A percentile compares a stretch with the other conserved stretches of the same genome.
These are phyloP conservation scores for Vigna angularis DNA, from an alignment of 306 rosid species.

Conservation along the genomic window DNA sequence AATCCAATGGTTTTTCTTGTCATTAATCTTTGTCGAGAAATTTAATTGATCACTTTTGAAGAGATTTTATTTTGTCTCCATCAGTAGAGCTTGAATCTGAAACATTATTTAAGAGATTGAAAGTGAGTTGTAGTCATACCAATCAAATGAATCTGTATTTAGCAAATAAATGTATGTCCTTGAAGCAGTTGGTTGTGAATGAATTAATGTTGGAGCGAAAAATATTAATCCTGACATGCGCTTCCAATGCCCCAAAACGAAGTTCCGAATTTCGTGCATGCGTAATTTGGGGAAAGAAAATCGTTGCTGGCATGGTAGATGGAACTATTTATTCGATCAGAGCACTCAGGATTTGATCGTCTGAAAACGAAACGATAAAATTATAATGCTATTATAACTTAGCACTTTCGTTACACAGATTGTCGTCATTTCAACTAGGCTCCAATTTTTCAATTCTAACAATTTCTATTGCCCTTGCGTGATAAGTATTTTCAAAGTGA, in stretches of 20 bases:
- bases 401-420: background rate
- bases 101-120: too few species aligned
- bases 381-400: background rate
- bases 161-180: background rate
- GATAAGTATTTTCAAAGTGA: background rate
- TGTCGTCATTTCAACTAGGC: conserved; percentile 6
- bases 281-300: conserved; percentile 9
- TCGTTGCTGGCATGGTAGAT: background rate
- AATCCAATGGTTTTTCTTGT: too few species aligned
- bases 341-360: background rate
- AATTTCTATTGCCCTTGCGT: background rate
- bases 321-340: too few species aligned
- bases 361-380: background rate
- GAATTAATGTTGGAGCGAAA: background rate
- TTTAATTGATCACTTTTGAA: too few species aligned
- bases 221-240: background rate
- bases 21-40: too few species aligned
- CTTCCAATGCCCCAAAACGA: background rate
- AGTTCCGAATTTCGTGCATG: background rate
- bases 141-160: background rate
- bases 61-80: too few species aligned
- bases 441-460: background rate
- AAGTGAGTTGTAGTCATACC: too few species aligned
- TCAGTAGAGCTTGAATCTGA: too few species aligned
- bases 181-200: background rate